phyloP scores from a whole-genome alignment of 257 asterid species.

The Nyctanthes arbortristis region DNA sequence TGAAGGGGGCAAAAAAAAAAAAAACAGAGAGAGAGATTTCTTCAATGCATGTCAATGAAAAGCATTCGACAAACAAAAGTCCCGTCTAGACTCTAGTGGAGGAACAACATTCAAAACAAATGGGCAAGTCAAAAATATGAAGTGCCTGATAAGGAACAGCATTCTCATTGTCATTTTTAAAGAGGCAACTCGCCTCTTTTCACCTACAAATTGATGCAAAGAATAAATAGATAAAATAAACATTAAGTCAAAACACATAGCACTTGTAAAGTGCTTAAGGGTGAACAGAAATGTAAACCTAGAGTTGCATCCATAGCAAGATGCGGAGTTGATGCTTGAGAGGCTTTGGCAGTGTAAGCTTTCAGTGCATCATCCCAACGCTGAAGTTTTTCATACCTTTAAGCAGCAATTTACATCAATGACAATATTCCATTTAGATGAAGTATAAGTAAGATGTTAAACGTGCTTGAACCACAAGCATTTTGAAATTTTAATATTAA shows the following conservation, averaged over 20 bases:
- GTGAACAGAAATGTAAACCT: conserved; percentile 53
- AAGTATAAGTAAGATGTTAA: not conserved
- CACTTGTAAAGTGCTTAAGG: conserved; percentile 13
- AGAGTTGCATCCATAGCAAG: conserved; percentile 91
- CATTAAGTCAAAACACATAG: too few relatives aligned
- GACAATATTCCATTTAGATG: conserved; percentile 11
- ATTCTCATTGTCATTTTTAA: conserved; percentile 3
- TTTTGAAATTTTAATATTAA: conserved; percentile 9
- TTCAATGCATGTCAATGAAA: conserved; percentile 5
- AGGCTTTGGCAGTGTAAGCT: conserved; percentile 96
- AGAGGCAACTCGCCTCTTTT: not conserved
- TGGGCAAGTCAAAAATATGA: not conserved
- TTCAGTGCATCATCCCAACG: conserved; percentile 99
- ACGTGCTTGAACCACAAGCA: conserved; percentile 5
- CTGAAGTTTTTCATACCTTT: conserved; percentile 96
- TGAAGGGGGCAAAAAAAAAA: too few relatives aligned
- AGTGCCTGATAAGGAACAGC: not conserved
- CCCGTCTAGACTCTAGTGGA: not conserved
- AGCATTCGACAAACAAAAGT: not conserved
- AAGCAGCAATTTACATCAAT: conserved; percentile 27
- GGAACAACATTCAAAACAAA: not conserved
- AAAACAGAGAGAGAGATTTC: too few relatives aligned
- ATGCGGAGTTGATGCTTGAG: conserved; percentile 75
- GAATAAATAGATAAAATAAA: conserved; percentile 13
- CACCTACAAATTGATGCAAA: conserved; percentile 13